These are phyloP conservation scores for Trichosanthes truncata DNA, from an alignment of 306 rosid genomes.

Conservation along the genomic window DNA sequence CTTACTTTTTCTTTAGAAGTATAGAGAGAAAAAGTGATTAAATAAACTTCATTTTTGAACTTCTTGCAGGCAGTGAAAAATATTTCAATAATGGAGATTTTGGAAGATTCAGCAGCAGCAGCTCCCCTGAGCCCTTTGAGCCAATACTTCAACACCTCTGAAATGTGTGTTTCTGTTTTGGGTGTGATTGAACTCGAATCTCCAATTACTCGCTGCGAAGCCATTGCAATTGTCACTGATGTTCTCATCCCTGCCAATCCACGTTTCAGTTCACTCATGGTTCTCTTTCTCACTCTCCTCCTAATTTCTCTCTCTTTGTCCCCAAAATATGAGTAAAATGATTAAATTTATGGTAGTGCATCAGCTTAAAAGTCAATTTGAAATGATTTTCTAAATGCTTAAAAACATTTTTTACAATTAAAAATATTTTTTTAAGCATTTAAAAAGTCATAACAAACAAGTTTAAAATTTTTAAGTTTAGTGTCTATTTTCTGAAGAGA, in stretches of 20 bases:
- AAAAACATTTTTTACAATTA: too few relatives aligned
- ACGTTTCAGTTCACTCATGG: background rate
- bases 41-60: background rate
- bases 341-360: too few relatives aligned
- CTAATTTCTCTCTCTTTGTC: too few relatives aligned
- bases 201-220: background rate
- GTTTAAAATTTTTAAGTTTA: too few relatives aligned
- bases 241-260: background rate
- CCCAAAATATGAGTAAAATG: too few relatives aligned
- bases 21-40: background rate
- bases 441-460: too few relatives aligned
- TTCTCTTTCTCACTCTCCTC: background rate
- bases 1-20: background rate
- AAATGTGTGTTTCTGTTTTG: background rate
- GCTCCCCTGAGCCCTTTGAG: constrained; percentile 47
- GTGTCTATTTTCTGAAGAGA: constrained; percentile 9
- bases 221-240: background rate
- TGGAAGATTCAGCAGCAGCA: background rate
- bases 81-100: background rate
- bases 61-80: background rate
- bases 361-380: too few relatives aligned
- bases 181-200: background rate
- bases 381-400: too few relatives aligned
- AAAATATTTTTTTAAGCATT: too few relatives aligned
- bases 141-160: constrained; percentile 37